Percentiles rank a stretch among this genome's conserved stretches.
Evolutionary conservation across 306 rosid genomes (phyloP).

Genomic region (Dalbergia oliveri): DNA sequence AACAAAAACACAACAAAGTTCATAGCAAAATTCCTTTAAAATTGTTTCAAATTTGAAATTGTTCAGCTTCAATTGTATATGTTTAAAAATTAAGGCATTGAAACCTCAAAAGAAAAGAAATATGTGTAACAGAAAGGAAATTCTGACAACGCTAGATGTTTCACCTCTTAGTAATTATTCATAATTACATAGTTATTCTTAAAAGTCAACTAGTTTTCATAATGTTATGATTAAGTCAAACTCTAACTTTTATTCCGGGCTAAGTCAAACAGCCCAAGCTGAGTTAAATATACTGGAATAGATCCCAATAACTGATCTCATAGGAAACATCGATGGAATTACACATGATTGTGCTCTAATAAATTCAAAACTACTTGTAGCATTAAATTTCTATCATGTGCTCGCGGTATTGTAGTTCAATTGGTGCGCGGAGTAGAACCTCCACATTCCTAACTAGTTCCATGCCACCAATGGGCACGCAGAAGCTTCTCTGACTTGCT

Average conservation of each 20-base stretch:
- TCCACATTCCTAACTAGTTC: neutral
- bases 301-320: slow-evolving; percentile 43
- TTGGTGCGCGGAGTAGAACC: neutral
- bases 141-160: neutral
- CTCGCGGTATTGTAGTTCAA: neutral
- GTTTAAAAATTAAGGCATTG: too few relatives aligned
- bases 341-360: neutral
- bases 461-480: neutral
- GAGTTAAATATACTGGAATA: slow-evolving; percentile 16
- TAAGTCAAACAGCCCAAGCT: neutral
- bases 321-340: slow-evolving; percentile 10
- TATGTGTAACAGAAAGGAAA: neutral
- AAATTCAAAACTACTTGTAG: neutral
- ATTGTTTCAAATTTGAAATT: too few relatives aligned
- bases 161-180: slow-evolving; percentile 1
- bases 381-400: neutral
- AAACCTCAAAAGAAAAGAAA: too few relatives aligned
- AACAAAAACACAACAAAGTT: neutral
- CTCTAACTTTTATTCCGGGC: neutral
- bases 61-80: too few relatives aligned
- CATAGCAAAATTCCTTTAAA: neutral
- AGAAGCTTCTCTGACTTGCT: neutral
- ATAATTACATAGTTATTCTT: too few relatives aligned
- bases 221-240: slow-evolving; percentile 18
- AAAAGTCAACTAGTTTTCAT: slow-evolving; percentile 25